Conservation (phyloP, 2,329 filamentous ascomycete species). For the Phialophora verrucosa region DNA sequence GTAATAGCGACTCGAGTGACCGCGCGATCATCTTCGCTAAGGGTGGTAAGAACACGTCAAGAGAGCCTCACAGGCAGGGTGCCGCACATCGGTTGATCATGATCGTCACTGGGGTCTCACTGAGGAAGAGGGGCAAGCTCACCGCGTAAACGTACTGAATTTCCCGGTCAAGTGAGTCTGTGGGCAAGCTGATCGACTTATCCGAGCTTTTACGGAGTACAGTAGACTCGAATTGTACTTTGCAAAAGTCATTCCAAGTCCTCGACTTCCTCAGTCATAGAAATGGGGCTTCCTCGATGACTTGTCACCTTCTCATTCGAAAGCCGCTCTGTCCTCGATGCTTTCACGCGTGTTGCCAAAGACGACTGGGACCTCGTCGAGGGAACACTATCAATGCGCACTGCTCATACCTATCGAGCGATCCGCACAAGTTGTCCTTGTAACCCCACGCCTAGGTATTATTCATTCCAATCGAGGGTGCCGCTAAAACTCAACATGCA, state of each 20-base stretch:
- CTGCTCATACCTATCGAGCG: background rate
- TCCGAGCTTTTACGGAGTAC: too few species aligned
- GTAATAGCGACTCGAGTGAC: background rate
- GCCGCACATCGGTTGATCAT: background rate
- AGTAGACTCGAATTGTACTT: background rate
- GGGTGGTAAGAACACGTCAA: background rate
- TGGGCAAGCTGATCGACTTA: background rate
- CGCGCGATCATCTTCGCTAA: background rate
- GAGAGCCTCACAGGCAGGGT: background rate
- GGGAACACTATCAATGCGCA: background rate
- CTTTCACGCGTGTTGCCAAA: background rate
- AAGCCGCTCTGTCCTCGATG: background rate
- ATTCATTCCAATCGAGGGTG: background rate
- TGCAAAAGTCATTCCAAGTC: background rate
- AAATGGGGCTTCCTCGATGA: background rate
- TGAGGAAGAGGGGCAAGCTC: background rate
- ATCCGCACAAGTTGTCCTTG: background rate
- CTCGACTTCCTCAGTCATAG: background rate
- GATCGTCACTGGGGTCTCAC: background rate
- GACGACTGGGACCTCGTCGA: background rate
- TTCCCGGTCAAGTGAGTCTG: background rate
- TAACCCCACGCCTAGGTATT: background rate
- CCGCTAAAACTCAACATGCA: conserved; percentile 2
- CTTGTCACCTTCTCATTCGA: background rate
- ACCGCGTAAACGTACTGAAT: background rate